Percentiles rank a stretch among this genome's conserved stretches.
Conservation (phyloP, 1,139 yeast species). For the Pichia sp. region DNA sequence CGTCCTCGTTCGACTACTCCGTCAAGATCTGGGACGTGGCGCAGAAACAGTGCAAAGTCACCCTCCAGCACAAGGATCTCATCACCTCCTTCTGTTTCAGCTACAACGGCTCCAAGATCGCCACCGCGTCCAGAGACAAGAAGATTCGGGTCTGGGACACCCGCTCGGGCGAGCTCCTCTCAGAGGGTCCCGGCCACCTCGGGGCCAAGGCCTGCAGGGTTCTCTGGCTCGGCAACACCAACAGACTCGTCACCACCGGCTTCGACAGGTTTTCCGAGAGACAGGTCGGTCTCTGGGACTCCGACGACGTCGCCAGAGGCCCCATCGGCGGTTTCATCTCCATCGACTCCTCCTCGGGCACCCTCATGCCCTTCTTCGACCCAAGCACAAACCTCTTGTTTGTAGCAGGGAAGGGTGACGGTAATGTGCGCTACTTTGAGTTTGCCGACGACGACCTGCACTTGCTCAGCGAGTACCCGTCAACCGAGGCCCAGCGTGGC, state of each 20-base stretch:
- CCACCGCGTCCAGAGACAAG: conserved; percentile 91
- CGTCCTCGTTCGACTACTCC: conserved; percentile 84
- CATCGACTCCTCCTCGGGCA: conserved; percentile 89
- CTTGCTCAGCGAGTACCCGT: conserved; percentile 80
- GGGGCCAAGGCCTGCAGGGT: conserved; percentile 91
- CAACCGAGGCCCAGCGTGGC: conserved; percentile 94
- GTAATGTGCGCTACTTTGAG: conserved; percentile 91
- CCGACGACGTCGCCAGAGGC: conserved; percentile 66
- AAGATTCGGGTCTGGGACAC: conserved; percentile 88
- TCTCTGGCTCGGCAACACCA: conserved; percentile 83
- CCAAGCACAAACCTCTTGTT: conserved; percentile 74
- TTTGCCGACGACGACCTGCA: conserved; percentile 74
- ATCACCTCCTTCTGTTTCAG: conserved; percentile 89
- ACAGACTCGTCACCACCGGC: conserved; percentile 91
- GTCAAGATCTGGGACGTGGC: conserved; percentile 88
- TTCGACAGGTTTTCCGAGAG: conserved; percentile 90
- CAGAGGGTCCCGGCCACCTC: conserved; percentile 85
- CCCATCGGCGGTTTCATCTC: conserved; percentile 84
- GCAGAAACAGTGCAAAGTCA: conserved; percentile 64
- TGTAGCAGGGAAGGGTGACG: conserved; percentile 97
- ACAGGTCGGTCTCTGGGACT: conserved; percentile 92
- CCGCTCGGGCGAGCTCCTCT: conserved; percentile 63
- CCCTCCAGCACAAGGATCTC: conserved; percentile 81
- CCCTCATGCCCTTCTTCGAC: conserved; percentile 86
- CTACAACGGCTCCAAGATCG: conserved; percentile 80